phyloP scores from a whole-genome alignment of 768 basidiomycete species.

The Suillus ampliporus region DNA sequence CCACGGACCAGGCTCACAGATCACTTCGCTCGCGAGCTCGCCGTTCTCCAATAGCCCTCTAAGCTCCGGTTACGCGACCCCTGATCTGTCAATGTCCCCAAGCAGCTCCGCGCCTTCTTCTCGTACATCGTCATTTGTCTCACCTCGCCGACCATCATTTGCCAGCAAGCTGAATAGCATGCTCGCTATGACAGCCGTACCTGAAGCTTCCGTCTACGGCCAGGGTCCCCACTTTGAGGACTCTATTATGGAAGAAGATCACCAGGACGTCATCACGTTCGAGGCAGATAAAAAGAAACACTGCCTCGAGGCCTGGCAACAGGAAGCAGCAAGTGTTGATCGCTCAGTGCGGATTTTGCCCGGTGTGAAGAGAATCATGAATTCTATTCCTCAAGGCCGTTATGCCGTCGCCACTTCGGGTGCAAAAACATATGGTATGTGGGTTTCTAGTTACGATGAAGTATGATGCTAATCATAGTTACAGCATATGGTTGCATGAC shows the following conservation, averaged over 20 bases:
- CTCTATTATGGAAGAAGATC: constrained; percentile 41
- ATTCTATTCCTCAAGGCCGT: constrained; percentile 65
- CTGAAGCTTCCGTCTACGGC: constrained; percentile 31
- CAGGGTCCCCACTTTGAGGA: constrained; percentile 33
- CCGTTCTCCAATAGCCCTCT: constrained; percentile 22
- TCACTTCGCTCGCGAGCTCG: constrained; percentile 25
- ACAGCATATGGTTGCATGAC: constrained; percentile 70
- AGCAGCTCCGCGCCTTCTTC: constrained; percentile 48
- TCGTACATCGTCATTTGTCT: constrained; percentile 47
- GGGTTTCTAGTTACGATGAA: constrained; percentile 1
- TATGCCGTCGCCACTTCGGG: constrained; percentile 80
- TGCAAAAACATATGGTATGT: constrained; percentile 69
- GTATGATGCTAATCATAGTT: neutral
- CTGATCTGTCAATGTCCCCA: constrained; percentile 43
- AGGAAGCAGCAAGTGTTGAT: constrained; percentile 61
- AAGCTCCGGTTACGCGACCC: constrained; percentile 46
- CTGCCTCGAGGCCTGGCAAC: constrained; percentile 54
- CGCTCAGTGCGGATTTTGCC: constrained; percentile 74
- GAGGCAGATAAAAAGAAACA: constrained; percentile 36
- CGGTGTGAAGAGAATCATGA: constrained; percentile 68
- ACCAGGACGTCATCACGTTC: constrained; percentile 36
- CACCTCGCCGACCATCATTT: constrained; percentile 54
- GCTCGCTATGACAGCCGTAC: constrained; percentile 44
- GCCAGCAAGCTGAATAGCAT: constrained; percentile 46
- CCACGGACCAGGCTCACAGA: constrained; percentile 46